phyloP scores from a whole-genome alignment of 2,329 filamentous ascomycete genomes.

The Dactylella cylindrospora region DNA sequence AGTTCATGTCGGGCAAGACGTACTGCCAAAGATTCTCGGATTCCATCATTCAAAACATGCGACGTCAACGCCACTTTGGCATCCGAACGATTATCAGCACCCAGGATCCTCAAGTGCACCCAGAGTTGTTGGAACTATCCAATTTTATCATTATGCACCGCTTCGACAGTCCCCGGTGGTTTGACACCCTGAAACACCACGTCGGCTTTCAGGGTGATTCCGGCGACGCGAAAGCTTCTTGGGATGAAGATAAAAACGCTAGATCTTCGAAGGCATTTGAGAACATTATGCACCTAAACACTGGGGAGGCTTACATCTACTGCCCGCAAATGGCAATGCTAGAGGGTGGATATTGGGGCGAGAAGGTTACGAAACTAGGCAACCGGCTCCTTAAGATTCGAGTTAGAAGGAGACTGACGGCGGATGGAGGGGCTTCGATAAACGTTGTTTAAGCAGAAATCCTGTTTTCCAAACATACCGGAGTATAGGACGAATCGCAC shows the following conservation, averaged over 20 bases:
- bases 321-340: slow-evolving; percentile 4
- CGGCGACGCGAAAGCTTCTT: background rate
- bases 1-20: slow-evolving; percentile 51
- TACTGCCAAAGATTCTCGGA: slow-evolving; percentile 64
- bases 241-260: background rate
- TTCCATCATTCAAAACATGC: slow-evolving; percentile 64
- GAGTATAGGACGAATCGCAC: too few relatives aligned
- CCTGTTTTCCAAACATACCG: too few relatives aligned
- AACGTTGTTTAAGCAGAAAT: slow-evolving; percentile 11
- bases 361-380: background rate
- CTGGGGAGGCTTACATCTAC: slow-evolving; percentile 54
- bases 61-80: slow-evolving; percentile 70
- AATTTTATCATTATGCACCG: slow-evolving; percentile 71
- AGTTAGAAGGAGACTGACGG: slow-evolving; percentile 6
- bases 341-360: background rate
- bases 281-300: slow-evolving; percentile 56
- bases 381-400: slow-evolving; percentile 8
- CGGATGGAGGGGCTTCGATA: slow-evolving; percentile 15
- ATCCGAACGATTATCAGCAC: slow-evolving; percentile 71
- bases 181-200: slow-evolving; percentile 53
- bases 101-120: slow-evolving; percentile 73
- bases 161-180: slow-evolving; percentile 69
- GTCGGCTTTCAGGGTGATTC: slow-evolving; percentile 24
- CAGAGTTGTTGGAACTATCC: slow-evolving; percentile 69
- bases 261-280: slow-evolving; percentile 51